Base-by-base conservation (phyloP, 139 green algal genomes). In the Coelastrella sp. region DNA sequence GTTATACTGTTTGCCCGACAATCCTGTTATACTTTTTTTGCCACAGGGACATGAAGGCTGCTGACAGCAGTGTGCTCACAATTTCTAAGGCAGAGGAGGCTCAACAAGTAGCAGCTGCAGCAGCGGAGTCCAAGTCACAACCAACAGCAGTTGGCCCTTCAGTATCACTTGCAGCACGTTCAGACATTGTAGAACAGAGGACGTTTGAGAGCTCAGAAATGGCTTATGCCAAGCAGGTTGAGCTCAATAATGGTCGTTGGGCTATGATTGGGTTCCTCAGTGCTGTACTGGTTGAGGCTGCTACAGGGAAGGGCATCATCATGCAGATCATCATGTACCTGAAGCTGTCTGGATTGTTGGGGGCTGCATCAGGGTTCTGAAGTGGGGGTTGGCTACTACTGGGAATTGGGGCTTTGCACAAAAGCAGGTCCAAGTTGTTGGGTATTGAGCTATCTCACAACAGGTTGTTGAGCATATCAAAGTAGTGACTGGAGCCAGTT, bases 251-350 rank as follows among this genome's bases (percentile, higher is more conserved):
- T 73, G 94, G 93, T 59, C 79, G 91, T 8, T 80, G 85, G 20
- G 95, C 95, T 5, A 96, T 96, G 95, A 19, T 97, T 13, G 95
- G 95, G 59, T 97, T 97, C 91, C 71, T 95, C 76, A 89, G 91
- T 4, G 93, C 94, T 3, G 92, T 96, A 4, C 83, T 96, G 57
- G 92, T 96, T 13, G 95, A 97, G 92, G 93, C 94, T 17, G 94
- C 87, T 56, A 96, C 93, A 22, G 95, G 94, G 32, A 84, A 94
- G 32, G 95, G 95, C 85, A 96, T 97, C 32, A 88, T 97, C 17
- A 47, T 85, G 19, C 95, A 97, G 88, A 68, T 95, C 68, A 92
- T 96, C 47, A 79, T 80, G 16, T 95, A 93, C 75, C 19, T 83
- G 47, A 97, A 97, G 88, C 59, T 86, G 58, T 80, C 68, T 17